Conservation (phyloP, 805 yeast genomes). For the Pichia phayaonensis region DNA sequence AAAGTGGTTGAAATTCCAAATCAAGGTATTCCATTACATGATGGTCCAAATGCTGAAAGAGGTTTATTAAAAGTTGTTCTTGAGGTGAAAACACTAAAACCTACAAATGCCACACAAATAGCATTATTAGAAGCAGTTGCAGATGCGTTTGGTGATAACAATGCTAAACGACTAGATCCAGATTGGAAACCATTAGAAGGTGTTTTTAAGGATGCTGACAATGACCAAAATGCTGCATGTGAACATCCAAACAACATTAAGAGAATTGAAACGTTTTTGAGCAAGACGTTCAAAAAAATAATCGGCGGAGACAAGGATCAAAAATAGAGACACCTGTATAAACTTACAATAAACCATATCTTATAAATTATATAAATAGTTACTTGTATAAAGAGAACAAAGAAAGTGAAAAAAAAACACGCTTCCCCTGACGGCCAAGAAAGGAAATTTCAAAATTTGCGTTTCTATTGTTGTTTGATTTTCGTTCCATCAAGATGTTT, state of each 20-base stretch:
- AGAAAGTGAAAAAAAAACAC: background rate
- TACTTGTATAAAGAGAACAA: background rate
- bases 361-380: background rate
- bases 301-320: slow-evolving; percentile 18
- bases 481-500: background rate
- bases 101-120: slow-evolving; percentile 76
- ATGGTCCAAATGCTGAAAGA: slow-evolving; percentile 31
- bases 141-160: slow-evolving; percentile 73
- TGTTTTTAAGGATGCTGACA: slow-evolving; percentile 6
- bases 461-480: background rate
- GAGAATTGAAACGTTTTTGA: slow-evolving; percentile 50
- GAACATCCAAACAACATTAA: slow-evolving; percentile 43
- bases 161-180: slow-evolving; percentile 65
- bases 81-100: slow-evolving; percentile 63
- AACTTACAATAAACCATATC: background rate
- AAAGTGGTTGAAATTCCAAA: slow-evolving; percentile 69
- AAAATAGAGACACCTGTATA: slow-evolving; percentile 6
- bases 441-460: background rate
- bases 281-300: slow-evolving; percentile 47
- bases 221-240: slow-evolving; percentile 11
- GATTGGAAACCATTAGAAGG: slow-evolving; percentile 32
- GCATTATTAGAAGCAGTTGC: slow-evolving; percentile 92
- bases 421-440: background rate
- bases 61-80: slow-evolving; percentile 78
- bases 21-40: slow-evolving; percentile 71